Base-by-base conservation (phyloP, 345 rosid species). In the Syzygium aromaticum region DNA sequence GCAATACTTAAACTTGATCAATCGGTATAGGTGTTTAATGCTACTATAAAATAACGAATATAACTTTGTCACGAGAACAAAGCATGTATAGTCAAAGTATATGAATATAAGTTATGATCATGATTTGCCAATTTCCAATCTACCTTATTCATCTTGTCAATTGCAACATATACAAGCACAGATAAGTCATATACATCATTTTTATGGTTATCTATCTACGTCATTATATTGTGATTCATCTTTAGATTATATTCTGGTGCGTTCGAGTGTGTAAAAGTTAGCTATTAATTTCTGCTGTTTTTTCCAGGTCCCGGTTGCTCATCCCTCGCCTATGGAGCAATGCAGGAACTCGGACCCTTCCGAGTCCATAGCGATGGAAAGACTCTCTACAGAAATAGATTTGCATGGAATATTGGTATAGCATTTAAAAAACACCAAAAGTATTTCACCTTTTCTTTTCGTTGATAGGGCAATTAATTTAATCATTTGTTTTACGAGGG, bases 241-340 rank as follows among this genome's bases (percentile, higher is more conserved):
- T 11, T 73, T 0, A 38, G 13, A 33, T 19, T 1, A 67, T 33
- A 1, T 19, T 73, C 25, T 73, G 5, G 27, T 33, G 23, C 25
- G 1, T 67, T 33, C 33, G 78, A 67, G 78, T 67, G 46, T 8
- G 78, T 33, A 73, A 40, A 73, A 73, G 2, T 73, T 38, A 38
- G 49, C 27, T 19, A 38, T n/a, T n/a, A n/a, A n/a, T 38, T 73
- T 38, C 4, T 19, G 49, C 49, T 84, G 8, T 52, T 53, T 84
- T n/a, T 27, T 4, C 14, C 15, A 91, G 94, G 94, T 9, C 93
- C 94, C 52, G 93, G 94, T 8, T 92, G 94, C 80, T 92, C 94
- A 40, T 92, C 94, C 17, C 87, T 92, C 83, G 91, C 85, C 5
- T 92, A 90, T 89, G 93, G 94, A 49, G 92, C 93, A 30, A 88